A percentile compares a stretch with the other conserved stretches of the same genome.
Evolutionary conservation across 495 filamentous ascomycete species (phyloP).

Genomic region (Aspergillus haitiensis): DNA sequence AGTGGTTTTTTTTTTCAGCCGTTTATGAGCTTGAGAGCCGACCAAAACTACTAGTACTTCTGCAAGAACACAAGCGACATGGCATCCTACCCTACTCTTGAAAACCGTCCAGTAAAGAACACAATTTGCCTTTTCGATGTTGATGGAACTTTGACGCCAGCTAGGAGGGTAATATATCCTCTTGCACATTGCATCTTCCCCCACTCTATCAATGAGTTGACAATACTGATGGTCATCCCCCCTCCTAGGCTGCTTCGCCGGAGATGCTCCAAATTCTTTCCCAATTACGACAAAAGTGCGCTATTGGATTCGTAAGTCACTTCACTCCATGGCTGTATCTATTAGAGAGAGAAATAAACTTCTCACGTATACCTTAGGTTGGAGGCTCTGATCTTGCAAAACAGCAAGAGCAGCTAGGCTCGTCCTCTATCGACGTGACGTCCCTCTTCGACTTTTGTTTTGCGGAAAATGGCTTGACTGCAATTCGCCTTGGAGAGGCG

Average conservation of each 20-base stretch:
- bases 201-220: no score
- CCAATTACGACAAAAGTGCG: slow-evolving; percentile 78
- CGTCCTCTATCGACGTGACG: slow-evolving; percentile 60
- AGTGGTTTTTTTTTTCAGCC: neutral
- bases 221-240: slow-evolving; percentile 15
- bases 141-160: slow-evolving; percentile 79
- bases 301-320: slow-evolving; percentile 73
- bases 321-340: slow-evolving; percentile 4
- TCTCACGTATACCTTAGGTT: slow-evolving; percentile 41
- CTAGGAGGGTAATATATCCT: slow-evolving; percentile 57
- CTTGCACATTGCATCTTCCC: neutral
- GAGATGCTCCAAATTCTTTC: slow-evolving; percentile 83
- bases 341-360: neutral
- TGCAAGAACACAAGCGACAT: slow-evolving; percentile 19
- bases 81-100: slow-evolving; percentile 68
- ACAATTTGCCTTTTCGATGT: slow-evolving; percentile 95
- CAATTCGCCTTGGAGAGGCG: slow-evolving; percentile 73
- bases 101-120: slow-evolving; percentile 78
- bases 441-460: slow-evolving; percentile 95
- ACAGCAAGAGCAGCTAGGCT: slow-evolving; percentile 93
- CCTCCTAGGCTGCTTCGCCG: slow-evolving; percentile 58
- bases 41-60: neutral
- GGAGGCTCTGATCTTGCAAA: slow-evolving; percentile 85
- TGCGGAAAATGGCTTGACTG: slow-evolving; percentile 90
- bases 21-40: no score